Conservation (phyloP, 495 filamentous ascomycete genomes). For the Penicillium pancosmium region DNA sequence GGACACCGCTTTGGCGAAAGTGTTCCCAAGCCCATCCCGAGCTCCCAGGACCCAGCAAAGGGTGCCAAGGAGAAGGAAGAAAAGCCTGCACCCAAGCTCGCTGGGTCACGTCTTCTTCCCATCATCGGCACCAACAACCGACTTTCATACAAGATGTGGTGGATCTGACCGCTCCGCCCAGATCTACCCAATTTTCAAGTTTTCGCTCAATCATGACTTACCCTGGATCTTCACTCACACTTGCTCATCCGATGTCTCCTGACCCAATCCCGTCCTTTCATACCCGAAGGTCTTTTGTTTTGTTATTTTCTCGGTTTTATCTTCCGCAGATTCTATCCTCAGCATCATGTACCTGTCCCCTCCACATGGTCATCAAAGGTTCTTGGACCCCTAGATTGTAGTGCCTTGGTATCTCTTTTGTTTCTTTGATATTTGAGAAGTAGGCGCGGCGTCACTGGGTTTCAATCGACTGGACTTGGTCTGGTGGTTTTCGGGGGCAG, state of each 20-base stretch:
- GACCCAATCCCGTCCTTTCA: not conserved
- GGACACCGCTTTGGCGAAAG: not conserved
- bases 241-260: not conserved
- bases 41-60: not conserved
- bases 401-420: no score
- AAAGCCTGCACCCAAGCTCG: not conserved
- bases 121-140: conserved; percentile 9
- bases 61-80: not conserved
- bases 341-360: not conserved
- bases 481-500: no score
- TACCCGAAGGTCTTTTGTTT: not conserved
- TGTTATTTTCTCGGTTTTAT: not conserved
- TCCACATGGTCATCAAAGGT: not conserved
- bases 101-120: not conserved
- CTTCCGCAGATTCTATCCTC: not conserved
- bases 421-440: no score
- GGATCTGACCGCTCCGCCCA: conserved; percentile 3
- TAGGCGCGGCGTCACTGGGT: no score
- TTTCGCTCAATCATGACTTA: not conserved
- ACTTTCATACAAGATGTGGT: conserved; percentile 14
- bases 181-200: not conserved
- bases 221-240: not conserved
- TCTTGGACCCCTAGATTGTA: no score
- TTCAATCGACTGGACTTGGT: no score
- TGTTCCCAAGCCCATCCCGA: not conserved